Evolutionary conservation across 208 protist species (phyloP).

Genomic region (Leishmania tarentolae): DNA sequence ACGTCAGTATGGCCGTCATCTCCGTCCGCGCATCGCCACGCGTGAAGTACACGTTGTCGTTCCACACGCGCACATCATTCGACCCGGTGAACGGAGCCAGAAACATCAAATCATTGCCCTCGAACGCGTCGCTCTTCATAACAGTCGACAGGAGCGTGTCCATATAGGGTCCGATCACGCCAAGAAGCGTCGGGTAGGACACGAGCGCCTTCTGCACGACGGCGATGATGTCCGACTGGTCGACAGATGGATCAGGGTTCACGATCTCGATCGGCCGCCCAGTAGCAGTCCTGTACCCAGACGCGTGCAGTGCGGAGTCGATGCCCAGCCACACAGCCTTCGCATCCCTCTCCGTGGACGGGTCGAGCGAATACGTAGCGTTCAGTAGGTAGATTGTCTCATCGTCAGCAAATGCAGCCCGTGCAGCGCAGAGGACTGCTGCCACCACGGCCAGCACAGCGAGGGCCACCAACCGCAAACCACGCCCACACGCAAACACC

Average conservation of each 20-base stretch:
- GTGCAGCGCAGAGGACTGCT: no score
- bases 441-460: background rate
- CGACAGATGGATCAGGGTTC: background rate
- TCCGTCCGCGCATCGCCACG: constrained; percentile 35
- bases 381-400: constrained; percentile 29
- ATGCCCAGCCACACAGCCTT: constrained; percentile 28
- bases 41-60: constrained; percentile 34
- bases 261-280: constrained; percentile 26
- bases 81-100: constrained; percentile 31
- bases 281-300: constrained; percentile 5
- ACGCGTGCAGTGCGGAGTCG: constrained; percentile 24
- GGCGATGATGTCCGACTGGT: background rate
- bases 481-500: background rate
- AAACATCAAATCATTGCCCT: constrained; percentile 21
- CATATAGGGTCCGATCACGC: constrained; percentile 9
- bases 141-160: background rate
- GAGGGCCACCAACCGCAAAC: background rate
- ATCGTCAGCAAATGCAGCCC: no score
- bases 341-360: background rate
- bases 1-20: constrained; percentile 34
- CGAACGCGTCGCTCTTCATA: background rate
- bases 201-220: constrained; percentile 12
- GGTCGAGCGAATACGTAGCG: constrained; percentile 17
- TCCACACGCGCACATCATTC: constrained; percentile 26
- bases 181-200: constrained; percentile 14